Evolutionary conservation across 805 yeast species (phyloP).

Genomic region (Yarrowia divulgata): DNA sequence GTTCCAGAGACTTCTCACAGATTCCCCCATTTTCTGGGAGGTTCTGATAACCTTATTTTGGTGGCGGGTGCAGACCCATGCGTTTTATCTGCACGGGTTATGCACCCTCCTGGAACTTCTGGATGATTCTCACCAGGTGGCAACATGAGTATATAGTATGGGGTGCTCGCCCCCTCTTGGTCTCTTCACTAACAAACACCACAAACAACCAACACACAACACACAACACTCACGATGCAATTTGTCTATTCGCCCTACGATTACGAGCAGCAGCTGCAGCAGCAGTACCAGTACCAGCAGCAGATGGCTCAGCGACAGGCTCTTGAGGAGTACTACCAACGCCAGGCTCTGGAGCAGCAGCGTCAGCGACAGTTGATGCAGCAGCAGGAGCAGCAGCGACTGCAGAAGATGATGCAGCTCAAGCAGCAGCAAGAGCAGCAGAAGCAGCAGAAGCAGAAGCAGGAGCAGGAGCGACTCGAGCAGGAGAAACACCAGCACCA

Average conservation of each 20-base stretch:
- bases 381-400: constrained; percentile 10
- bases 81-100: neutral
- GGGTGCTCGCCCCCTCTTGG: neutral
- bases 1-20: neutral
- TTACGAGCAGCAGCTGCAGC: constrained; percentile 18
- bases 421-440: neutral
- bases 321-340: constrained; percentile 2
- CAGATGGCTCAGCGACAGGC: constrained; percentile 18
- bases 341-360: neutral
- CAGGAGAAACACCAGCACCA: constrained; percentile 1
- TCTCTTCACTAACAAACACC: neutral
- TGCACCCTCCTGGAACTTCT: constrained; percentile 7
- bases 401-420: neutral
- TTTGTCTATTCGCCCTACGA: constrained; percentile 35
- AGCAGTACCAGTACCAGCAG: neutral
- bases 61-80: constrained; percentile 15
- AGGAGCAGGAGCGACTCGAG: neutral
- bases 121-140: constrained; percentile 28
- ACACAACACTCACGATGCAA: neutral
- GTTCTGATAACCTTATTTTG: constrained; percentile 19
- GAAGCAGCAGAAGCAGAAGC: neutral
- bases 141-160: neutral
- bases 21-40: constrained; percentile 1
- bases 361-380: neutral
- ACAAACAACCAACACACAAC: neutral